These are phyloP conservation scores for Clavispora santaluciae DNA, from an alignment of 805 yeast species.

Conservation along the genomic window DNA sequence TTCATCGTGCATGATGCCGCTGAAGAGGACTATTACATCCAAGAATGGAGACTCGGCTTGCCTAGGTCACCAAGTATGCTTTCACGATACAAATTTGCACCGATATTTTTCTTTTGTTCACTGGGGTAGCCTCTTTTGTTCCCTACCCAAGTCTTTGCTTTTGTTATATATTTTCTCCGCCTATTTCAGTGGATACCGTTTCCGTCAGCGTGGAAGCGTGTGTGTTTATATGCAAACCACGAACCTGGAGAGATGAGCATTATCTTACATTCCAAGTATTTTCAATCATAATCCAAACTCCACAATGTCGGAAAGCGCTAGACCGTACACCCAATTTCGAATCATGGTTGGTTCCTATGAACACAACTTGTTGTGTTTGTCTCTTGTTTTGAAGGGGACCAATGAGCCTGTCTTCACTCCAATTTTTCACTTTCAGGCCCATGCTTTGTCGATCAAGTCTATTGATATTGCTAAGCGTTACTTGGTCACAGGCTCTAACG, in stretches of 20 bases:
- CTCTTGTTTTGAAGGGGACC: conserved; percentile 52
- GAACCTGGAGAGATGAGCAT: conserved; percentile 4
- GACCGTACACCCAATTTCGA: conserved; percentile 47
- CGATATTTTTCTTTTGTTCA: too few relatives aligned
- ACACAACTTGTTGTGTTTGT: conserved; percentile 82
- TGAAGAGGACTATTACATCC: too few relatives aligned
- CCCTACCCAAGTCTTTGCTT: too few relatives aligned
- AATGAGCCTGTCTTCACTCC: conserved; percentile 72
- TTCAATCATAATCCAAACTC: not conserved
- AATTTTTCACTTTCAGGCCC: conserved; percentile 94
- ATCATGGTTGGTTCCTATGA: conserved; percentile 94
- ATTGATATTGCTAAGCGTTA: conserved; percentile 80
- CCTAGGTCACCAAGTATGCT: too few relatives aligned
- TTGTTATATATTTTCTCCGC: too few relatives aligned
- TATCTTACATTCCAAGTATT: not conserved
- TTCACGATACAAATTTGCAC: too few relatives aligned
- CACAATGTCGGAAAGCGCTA: conserved; percentile 7
- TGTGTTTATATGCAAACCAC: not conserved
- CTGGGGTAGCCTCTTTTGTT: too few relatives aligned
- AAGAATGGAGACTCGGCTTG: too few relatives aligned
- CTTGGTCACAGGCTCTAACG: conserved; percentile 90
- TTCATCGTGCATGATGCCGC: too few relatives aligned
- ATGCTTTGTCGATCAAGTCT: conserved; percentile 79
- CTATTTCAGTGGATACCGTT: too few relatives aligned
- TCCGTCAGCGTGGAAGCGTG: too few relatives aligned